A percentile compares a stretch with the other conserved stretches of the same genome.
These are phyloP conservation scores for Zizania palustris DNA, from an alignment of 202 grass and related monocot species.

Conservation along the genomic window DNA sequence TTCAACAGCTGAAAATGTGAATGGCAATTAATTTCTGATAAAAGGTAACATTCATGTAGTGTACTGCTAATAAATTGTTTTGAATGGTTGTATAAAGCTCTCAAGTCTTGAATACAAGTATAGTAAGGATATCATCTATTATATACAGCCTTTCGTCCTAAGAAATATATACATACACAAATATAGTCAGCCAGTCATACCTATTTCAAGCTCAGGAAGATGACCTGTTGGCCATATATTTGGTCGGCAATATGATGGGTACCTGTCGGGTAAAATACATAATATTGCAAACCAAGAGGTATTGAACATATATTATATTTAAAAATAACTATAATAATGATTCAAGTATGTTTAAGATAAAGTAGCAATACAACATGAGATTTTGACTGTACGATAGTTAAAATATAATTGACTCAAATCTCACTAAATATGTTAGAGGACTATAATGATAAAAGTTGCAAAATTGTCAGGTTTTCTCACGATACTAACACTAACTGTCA, in stretches of 20 bases:
- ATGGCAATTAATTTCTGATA: not conserved
- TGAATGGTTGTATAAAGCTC: not conserved
- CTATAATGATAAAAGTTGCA: not conserved
- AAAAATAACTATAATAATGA: not conserved
- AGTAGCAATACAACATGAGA: not conserved
- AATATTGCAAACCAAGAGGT: not conserved
- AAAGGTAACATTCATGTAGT: not conserved
- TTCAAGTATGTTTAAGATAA: not conserved
- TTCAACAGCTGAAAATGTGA: not conserved
- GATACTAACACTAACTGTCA: not conserved
- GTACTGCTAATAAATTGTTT: not conserved
- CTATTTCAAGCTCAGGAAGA: conserved; percentile 76
- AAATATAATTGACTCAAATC: not conserved
- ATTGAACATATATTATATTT: not conserved
- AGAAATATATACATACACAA: too few relatives aligned
- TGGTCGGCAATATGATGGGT: conserved; percentile 85
- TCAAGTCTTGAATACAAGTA: not conserved
- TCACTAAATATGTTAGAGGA: not conserved
- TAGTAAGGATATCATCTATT: not conserved
- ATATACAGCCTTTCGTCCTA: too few relatives aligned
- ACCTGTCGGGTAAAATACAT: conserved; percentile 52
- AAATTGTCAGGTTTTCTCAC: not conserved
- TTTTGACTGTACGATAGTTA: not conserved
- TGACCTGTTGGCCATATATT: conserved; percentile 78
- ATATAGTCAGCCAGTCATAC: conserved; percentile 41